Conservation (phyloP, 2,329 filamentous ascomycete species). For the Fusarium setosum region DNA sequence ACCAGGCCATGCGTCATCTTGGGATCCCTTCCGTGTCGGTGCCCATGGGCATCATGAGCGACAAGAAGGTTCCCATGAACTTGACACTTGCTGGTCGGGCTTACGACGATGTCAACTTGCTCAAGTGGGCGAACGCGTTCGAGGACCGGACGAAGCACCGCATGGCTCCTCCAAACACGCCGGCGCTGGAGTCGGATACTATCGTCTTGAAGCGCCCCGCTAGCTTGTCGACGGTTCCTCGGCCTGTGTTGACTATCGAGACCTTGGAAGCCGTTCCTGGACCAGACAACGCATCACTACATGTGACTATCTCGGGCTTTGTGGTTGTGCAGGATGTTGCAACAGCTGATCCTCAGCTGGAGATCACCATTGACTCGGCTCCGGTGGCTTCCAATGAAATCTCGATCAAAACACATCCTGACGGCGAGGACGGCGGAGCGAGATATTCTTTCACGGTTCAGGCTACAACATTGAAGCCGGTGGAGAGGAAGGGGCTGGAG, state of each 20-base stretch:
- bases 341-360: not conserved
- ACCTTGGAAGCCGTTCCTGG: not conserved
- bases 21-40: slow-evolving; percentile 66
- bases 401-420: not conserved
- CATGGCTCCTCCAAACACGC: slow-evolving; percentile 17
- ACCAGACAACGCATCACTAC: not conserved
- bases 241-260: not conserved
- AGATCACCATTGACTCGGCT: not conserved
- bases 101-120: slow-evolving; percentile 53
- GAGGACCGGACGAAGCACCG: slow-evolving; percentile 13
- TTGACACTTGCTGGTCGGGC: slow-evolving; percentile 63
- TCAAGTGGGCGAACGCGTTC: slow-evolving; percentile 39
- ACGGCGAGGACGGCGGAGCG: not conserved
- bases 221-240: not conserved
- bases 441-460: not conserved
- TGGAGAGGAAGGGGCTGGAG: slow-evolving; percentile 1
- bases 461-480: not conserved
- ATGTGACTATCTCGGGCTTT: not conserved
- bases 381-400: not conserved
- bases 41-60: slow-evolving; percentile 61
- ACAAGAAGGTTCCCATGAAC: slow-evolving; percentile 62
- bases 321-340: not conserved
- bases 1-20: slow-evolving; percentile 63
- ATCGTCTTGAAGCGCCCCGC: not conserved
- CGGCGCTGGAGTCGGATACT: slow-evolving; percentile 2